Percentiles rank a stretch among this genome's conserved stretches.
Conservation (phyloP, 441 rosid species). For the Mallotus japonicus region DNA sequence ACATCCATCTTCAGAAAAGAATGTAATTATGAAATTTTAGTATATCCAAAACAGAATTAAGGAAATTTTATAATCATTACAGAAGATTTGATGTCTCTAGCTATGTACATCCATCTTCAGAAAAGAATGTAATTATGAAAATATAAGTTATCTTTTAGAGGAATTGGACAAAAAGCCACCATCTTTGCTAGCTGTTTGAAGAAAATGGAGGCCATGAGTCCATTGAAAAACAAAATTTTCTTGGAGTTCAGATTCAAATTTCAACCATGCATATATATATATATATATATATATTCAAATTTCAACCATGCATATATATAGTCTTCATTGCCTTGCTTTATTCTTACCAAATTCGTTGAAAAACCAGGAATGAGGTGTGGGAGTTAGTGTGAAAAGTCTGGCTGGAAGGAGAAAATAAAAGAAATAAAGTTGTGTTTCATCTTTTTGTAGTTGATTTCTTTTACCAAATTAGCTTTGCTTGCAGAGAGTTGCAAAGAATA, state of each 20-base stretch:
- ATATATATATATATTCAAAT: not conserved
- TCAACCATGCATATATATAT: not conserved
- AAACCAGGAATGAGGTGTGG: slow-evolving; percentile 7
- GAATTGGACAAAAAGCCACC: not conserved
- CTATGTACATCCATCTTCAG: not conserved
- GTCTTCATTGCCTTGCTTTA: too few species aligned
- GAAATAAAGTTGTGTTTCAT: slow-evolving; percentile 23
- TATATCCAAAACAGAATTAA: not conserved
- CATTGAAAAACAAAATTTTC: not conserved
- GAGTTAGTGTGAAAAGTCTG: slow-evolving; percentile 34
- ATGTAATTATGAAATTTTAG: not conserved
- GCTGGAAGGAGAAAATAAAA: slow-evolving; percentile 16
- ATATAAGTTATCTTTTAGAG: not conserved
- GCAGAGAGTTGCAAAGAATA: slow-evolving; percentile 51
- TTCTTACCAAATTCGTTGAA: slow-evolving; percentile 31
- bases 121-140: not conserved
- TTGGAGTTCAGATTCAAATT: slow-evolving; percentile 19
- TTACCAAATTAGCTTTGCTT: slow-evolving; percentile 48
- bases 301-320: not conserved
- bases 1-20: not conserved
- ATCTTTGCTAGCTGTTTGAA: not conserved
- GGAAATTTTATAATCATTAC: not conserved
- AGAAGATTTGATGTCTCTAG: too few species aligned
- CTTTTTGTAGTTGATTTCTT: slow-evolving; percentile 31
- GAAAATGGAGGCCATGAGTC: not conserved